Conservation (phyloP, 2,329 filamentous ascomycete species). For the Chaetomiaceae sp. region DNA sequence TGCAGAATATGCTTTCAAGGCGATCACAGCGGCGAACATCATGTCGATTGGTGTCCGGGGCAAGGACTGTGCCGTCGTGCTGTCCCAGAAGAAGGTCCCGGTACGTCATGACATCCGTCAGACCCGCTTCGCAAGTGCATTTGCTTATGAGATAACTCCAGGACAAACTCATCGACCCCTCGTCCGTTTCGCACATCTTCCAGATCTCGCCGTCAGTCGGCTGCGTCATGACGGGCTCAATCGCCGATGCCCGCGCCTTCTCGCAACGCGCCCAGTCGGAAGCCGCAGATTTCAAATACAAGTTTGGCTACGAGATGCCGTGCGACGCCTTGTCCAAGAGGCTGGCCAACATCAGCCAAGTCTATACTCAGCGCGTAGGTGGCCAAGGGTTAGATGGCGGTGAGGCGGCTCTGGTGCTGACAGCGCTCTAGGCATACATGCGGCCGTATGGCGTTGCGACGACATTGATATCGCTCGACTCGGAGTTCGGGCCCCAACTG, state of each 20-base stretch:
- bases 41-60: conserved; percentile 94
- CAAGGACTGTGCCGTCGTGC: conserved; percentile 93
- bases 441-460: conserved; percentile 92
- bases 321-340: conserved; percentile 95
- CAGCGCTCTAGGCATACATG: conserved; percentile 72
- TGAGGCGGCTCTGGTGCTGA: conserved; percentile 19
- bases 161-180: conserved; percentile 98
- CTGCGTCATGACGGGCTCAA: conserved; percentile 97
- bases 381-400: conserved; percentile 12
- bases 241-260: conserved; percentile 91
- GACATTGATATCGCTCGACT: conserved; percentile 89
- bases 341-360: conserved; percentile 97
- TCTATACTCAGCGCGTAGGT: conserved; percentile 89
- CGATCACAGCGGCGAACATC: conserved; percentile 98
- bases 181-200: conserved; percentile 97
- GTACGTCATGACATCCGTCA: conserved; percentile 57
- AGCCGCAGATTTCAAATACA: conserved; percentile 97
- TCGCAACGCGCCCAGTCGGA: conserved; percentile 90
- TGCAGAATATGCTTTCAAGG: conserved; percentile 99
- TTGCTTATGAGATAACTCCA: conserved; percentile 40
- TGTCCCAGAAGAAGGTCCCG: conserved; percentile 99
- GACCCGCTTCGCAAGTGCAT: conserved; percentile 19
- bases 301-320: conserved; percentile 99
- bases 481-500: conserved; percentile 86
- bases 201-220: conserved; percentile 92